Evolutionary conservation across 2,329 filamentous ascomycete species (phyloP), one percentile per base, ranked within the genome.

Genomic region (Colletotrichum incanum): DNA sequence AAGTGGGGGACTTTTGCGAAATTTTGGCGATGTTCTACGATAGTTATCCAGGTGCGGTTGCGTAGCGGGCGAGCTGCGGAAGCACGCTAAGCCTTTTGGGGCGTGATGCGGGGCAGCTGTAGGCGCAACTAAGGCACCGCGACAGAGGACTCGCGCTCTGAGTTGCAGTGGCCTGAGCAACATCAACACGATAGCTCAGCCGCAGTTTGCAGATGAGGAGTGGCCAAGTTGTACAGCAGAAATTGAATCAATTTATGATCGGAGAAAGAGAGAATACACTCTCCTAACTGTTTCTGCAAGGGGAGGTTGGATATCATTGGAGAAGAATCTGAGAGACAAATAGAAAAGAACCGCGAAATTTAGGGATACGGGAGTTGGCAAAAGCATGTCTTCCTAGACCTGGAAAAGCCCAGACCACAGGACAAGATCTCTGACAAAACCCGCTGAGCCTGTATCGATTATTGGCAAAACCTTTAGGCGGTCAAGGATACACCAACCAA

Each of bases 1-100:
- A 71, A 71, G 67, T 70, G 67, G 71, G 67, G 67, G 67, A 71
- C 47, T 63, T 71, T 47, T 73, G 31, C 43, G 70, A 70, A 72
- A 70, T 73, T 73, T 71, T 8, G 71, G 39, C 60, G 66, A 72
- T 59, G 50, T 11, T 59, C 49, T 61, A 59, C 39, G 65, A 72
- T 70, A 47, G 60, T 45, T 47, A 47, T 34, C 60, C 45, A 43
- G 65, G 39, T 34, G 45, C 45, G 37, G 52, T 62, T 71, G 68
- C 68, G 56, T 43, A 56, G 59, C 47, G 45, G 54, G 20, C 23
- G 45, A 49, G 50, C 45, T 59, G 66, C 20, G 47, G 34, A 60
- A 47, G 20, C 8, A 49, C 65, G 54, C 70, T 72, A 70, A 60
- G 14, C 60, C 31, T 1, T n/a, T 69, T 56, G 28, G 5, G 47